Percentiles rank a stretch among this genome's conserved stretches.
Conservation (phyloP, 1,284 basidiomycete species). For the Jaminaea rosea region DNA sequence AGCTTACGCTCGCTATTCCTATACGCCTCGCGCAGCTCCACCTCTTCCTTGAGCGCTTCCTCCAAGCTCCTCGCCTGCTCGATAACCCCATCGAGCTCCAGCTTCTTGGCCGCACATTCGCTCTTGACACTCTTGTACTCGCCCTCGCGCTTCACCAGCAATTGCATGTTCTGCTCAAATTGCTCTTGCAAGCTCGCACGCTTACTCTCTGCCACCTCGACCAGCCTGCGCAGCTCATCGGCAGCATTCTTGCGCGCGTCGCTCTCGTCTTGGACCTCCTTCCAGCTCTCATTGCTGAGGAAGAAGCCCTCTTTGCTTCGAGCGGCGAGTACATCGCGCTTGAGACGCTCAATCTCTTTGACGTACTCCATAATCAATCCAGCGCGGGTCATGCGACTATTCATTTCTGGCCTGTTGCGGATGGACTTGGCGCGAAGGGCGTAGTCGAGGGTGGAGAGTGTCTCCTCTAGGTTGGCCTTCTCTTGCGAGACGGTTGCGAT, state of each 20-base stretch:
- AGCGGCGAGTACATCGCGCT: conserved; percentile 65
- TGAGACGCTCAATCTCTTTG: conserved; percentile 86
- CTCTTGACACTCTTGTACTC: conserved; percentile 24
- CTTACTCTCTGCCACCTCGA: conserved; percentile 40
- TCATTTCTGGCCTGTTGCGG: conserved; percentile 87
- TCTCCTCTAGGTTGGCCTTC: conserved; percentile 79
- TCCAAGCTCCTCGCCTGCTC: conserved; percentile 18
- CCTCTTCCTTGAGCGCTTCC: conserved; percentile 49
- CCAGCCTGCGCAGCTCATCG: conserved; percentile 29
- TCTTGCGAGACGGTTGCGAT: conserved; percentile 63
- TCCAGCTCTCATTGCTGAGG: conserved; percentile 32
- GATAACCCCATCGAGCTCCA: conserved; percentile 23
- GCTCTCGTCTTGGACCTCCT: conserved; percentile 29
- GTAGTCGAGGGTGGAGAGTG: conserved; percentile 93
- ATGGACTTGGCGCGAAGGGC: conserved; percentile 93
- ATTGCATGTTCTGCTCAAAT: conserved; percentile 43
- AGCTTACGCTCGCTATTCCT: conserved; percentile 64
- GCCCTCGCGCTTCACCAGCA: conserved; percentile 36
- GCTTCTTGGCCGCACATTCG: conserved; percentile 21
- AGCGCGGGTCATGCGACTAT: conserved; percentile 85
- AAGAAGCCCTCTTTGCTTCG: conserved; percentile 42
- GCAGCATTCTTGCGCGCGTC: conserved; percentile 21
- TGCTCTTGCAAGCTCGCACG: conserved; percentile 40
- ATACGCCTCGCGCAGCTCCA: conserved; percentile 61
- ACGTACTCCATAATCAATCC: conserved; percentile 89